These are phyloP conservation scores for Leptographium radiaticola DNA, from an alignment of 2,329 filamentous ascomycete genomes.

Conservation along the genomic window DNA sequence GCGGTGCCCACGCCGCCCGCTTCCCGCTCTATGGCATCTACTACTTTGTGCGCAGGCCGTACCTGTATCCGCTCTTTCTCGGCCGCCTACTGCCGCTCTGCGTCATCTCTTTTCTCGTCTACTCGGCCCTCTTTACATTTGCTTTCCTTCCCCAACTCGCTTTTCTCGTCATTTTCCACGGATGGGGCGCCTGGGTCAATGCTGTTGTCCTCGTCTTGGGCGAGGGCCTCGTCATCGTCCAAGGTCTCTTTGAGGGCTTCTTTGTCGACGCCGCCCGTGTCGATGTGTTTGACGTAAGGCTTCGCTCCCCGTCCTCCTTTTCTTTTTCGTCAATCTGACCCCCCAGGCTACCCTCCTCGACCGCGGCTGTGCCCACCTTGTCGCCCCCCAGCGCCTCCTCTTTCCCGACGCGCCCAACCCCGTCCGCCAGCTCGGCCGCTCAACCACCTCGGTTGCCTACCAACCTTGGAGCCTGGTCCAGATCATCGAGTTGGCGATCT, in stretches of 20 bases:
- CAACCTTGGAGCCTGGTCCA: constrained; percentile 85
- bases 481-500: constrained; percentile 69
- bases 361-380: constrained; percentile 54
- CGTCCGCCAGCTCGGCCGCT: constrained; percentile 70
- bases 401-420: constrained; percentile 57
- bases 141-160: constrained; percentile 81
- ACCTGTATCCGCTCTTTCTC: constrained; percentile 70
- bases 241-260: constrained; percentile 62
- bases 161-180: constrained; percentile 82
- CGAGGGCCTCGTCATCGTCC: constrained; percentile 60
- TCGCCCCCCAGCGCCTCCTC: constrained; percentile 52
- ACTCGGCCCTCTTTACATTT: constrained; percentile 77
- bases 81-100: constrained; percentile 68
- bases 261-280: constrained; percentile 70
- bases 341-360: constrained; percentile 59
- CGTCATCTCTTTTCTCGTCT: constrained; percentile 70
- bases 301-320: constrained; percentile 3
- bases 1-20: constrained; percentile 25
- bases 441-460: constrained; percentile 63
- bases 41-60: constrained; percentile 66
- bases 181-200: constrained; percentile 77
- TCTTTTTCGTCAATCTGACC: not conserved
- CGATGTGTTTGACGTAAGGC: constrained; percentile 64
- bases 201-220: constrained; percentile 80
- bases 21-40: constrained; percentile 61